Evolutionary conservation across 768 basidiomycete genomes (phyloP).

Genomic region (Russula abietina): DNA sequence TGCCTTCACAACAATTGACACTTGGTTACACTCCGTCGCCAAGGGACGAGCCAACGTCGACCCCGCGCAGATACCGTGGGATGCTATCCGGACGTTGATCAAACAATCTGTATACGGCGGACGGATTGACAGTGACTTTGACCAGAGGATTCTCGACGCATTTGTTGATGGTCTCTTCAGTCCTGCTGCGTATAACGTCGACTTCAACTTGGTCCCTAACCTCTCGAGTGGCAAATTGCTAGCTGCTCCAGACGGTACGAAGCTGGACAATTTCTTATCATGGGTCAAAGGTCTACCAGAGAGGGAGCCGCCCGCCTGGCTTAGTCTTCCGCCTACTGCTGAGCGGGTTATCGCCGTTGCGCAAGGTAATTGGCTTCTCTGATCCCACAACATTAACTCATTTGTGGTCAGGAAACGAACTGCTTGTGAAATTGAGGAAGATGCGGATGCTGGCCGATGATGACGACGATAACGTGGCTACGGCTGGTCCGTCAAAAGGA

Average conservation of each 20-base stretch:
- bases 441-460: conserved; percentile 88
- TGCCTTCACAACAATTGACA: conserved; percentile 86
- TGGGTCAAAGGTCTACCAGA: conserved; percentile 91
- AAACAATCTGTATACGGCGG: conserved; percentile 97
- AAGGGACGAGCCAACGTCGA: conserved; percentile 90
- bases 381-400: conserved; percentile 4
- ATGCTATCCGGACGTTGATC: conserved; percentile 85
- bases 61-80: conserved; percentile 90
- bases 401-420: conserved; percentile 55
- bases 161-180: conserved; percentile 92
- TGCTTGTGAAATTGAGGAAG: conserved; percentile 83
- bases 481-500: conserved; percentile 53
- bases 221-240: conserved; percentile 52
- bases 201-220: conserved; percentile 81
- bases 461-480: conserved; percentile 55
- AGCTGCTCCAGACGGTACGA: conserved; percentile 83
- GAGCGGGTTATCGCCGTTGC: conserved; percentile 87
- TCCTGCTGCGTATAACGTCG: conserved; percentile 82
- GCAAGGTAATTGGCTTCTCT: conserved; percentile 54
- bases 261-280: conserved; percentile 80
- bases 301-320: conserved; percentile 90
- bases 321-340: conserved; percentile 87
- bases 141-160: conserved; percentile 86
- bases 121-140: conserved; percentile 89
- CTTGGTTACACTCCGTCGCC: conserved; percentile 75